These are phyloP conservation scores for Talaromyces sp. DNA, from an alignment of 2,329 filamentous ascomycete genomes.

Conservation along the genomic window DNA sequence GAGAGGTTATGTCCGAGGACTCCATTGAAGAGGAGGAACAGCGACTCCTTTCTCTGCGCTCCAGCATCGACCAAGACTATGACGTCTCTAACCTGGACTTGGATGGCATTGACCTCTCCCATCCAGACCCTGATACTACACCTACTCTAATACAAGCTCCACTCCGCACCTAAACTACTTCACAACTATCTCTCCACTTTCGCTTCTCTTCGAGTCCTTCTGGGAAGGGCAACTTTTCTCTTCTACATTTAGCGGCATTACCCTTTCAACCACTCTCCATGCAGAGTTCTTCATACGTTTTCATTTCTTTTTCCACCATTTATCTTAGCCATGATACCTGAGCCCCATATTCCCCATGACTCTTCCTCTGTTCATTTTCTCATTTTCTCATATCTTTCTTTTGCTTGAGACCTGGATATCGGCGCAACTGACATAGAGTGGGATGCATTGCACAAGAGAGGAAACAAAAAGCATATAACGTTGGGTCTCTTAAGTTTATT, in stretches of 20 bases:
- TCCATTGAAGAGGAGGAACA: conserved; percentile 36
- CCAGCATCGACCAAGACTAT: conserved; percentile 37
- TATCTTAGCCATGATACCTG: conserved; percentile 26
- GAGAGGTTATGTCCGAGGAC: conserved; percentile 26
- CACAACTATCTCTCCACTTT: conserved; percentile 5
- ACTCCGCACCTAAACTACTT: conserved; percentile 6
- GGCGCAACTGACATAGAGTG: conserved; percentile 41
- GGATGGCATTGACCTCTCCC: conserved; percentile 17
- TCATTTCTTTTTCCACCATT: conserved; percentile 6
- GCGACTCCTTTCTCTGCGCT: conserved; percentile 39
- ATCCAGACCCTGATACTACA: conserved; percentile 12
- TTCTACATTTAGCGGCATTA: neutral
- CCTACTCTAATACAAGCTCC: neutral
- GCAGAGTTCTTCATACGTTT: conserved; percentile 5
- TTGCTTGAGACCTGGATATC: conserved; percentile 20
- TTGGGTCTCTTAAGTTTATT: conserved; percentile 18
- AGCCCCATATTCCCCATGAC: conserved; percentile 12
- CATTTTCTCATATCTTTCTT: no score
- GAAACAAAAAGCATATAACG: conserved; percentile 30
- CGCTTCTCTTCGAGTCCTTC: conserved; percentile 12
- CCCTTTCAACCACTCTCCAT: conserved; percentile 3
- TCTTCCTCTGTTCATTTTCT: conserved; percentile 10
- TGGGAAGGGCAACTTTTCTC: conserved; percentile 16
- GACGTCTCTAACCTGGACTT: conserved; percentile 32
- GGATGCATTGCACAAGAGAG: conserved; percentile 34